Base-by-base conservation (phyloP, 768 basidiomycete genomes). In the Royoungia palumana region DNA sequence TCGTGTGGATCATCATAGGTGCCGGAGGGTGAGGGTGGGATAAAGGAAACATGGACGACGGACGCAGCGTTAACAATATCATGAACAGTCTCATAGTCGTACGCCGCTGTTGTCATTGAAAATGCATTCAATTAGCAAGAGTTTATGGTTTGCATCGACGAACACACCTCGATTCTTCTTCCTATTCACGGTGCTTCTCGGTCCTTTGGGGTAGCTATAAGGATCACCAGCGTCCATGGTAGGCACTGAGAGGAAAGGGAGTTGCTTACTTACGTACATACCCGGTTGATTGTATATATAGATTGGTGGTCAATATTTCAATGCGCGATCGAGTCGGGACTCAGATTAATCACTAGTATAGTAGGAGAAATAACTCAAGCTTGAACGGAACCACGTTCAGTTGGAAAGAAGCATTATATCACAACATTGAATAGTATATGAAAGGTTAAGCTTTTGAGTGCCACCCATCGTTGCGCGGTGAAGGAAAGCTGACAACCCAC, bases 221-320 rank as follows among this genome's bases (percentile, higher is more conserved):
- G 25, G 0, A n/a, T 51, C 39, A 11, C 77, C 77, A 0, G 76
- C 76, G 5, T 81, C 79, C 19, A 82, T 83, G 55, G 69, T 30
- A 24, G 45, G 28, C 16, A 28, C 11, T 44, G 24, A 25, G 13
- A 32, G 19, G n/a, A n/a, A n/a, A n/a, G 19, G 36, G 36, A 36
- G 13, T 21, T 25, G 30, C n/a, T 16, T 22, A 19, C 6, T 32
- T 32, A 14, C 6, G 14, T 6, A 32, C 13, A 5, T 32, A 8
- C 1, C 0, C 14, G 16, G 5, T 32, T 30, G 14, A 30, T 14
- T 13, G 30, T n/a, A n/a, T n/a, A n/a, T n/a, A n/a, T n/a, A n/a
- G n/a, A n/a, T n/a, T n/a, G n/a, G n/a, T n/a, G n/a, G n/a, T n/a
- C n/a, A n/a, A n/a, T n/a, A n/a, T n/a, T n/a, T n/a, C n/a, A n/a